Evolutionary conservation across 257 asterid genomes (phyloP).

Genomic region (Salvia rosmarinus): DNA sequence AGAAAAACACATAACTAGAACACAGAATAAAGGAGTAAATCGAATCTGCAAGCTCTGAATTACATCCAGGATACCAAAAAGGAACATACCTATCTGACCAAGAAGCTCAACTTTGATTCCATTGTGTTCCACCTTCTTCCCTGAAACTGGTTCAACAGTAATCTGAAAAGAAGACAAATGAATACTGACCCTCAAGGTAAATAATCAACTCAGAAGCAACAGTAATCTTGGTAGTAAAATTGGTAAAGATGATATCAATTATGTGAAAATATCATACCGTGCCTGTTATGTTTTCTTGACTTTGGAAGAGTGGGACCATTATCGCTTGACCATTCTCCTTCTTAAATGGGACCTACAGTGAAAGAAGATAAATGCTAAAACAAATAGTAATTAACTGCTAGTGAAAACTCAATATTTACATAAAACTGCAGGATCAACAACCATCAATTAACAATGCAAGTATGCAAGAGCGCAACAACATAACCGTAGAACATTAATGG

Average conservation of each 20-base stretch:
- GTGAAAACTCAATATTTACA: constrained; percentile 9
- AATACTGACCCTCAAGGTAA: constrained; percentile 20
- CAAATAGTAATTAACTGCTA: constrained; percentile 4
- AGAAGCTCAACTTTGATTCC: constrained; percentile 99
- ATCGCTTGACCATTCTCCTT: constrained; percentile 65
- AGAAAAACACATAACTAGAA: constrained; percentile 6
- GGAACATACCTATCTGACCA: constrained; percentile 92
- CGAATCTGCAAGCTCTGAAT: constrained; percentile 19
- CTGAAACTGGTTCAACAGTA: constrained; percentile 82
- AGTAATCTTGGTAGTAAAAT: constrained; percentile 15
- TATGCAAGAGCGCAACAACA: constrained; percentile 1
- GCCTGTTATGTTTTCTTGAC: constrained; percentile 63
- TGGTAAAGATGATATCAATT: constrained; percentile 3
- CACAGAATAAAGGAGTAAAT: background rate
- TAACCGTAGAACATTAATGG: background rate
- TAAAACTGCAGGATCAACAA: constrained; percentile 1
- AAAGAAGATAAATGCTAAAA: constrained; percentile 9
- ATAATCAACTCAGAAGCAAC: constrained; percentile 1
- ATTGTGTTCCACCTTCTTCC: constrained; percentile 98
- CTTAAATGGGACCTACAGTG: constrained; percentile 54
- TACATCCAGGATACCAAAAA: constrained; percentile 31
- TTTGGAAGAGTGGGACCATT: constrained; percentile 63
- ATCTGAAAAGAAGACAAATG: constrained; percentile 54
- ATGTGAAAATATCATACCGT: constrained; percentile 40
- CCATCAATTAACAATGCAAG: constrained; percentile 7